Evolutionary conservation across 208 protist genomes (phyloP).

Genomic region (Herpetomonas tarakana): DNA sequence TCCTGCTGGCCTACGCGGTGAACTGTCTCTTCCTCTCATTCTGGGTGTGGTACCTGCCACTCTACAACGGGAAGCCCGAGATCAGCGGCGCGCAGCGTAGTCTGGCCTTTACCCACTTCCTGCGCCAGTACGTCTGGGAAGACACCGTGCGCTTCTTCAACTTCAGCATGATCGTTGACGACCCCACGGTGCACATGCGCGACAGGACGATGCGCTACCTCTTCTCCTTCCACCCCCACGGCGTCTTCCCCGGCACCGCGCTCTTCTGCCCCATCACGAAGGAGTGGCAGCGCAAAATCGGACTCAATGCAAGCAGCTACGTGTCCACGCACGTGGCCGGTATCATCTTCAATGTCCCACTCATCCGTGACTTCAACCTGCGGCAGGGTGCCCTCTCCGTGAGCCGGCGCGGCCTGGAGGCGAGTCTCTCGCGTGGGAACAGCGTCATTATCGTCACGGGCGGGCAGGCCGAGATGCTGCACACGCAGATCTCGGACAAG

Average conservation of each 20-base stretch:
- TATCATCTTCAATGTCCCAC: conserved; percentile 73
- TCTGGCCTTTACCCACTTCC: conserved; percentile 39
- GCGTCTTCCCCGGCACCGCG: conserved; percentile 75
- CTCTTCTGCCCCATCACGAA: conserved; percentile 49
- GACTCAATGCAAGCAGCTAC: conserved; percentile 32
- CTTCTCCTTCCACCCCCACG: conserved; percentile 84
- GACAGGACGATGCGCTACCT: conserved; percentile 55
- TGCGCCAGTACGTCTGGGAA: conserved; percentile 55
- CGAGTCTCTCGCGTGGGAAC: conserved; percentile 58
- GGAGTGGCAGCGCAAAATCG: conserved; percentile 57
- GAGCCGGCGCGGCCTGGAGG: conserved; percentile 41
- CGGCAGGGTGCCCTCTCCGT: conserved; percentile 52
- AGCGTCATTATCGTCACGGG: conserved; percentile 79
- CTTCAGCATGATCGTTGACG: conserved; percentile 59
- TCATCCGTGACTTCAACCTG: conserved; percentile 78
- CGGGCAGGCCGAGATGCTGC: conserved; percentile 86
- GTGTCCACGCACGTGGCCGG: conserved; percentile 68
- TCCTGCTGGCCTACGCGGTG: conserved; percentile 14
- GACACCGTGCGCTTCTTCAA: conserved; percentile 68
- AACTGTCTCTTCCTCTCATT: conserved; percentile 37
- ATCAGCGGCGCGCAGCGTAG: conserved; percentile 58
- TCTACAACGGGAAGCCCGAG: conserved; percentile 59
- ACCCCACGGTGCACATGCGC: conserved; percentile 47
- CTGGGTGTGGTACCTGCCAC: conserved; percentile 57
- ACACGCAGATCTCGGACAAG: conserved; percentile 34